Evolutionary conservation across 495 filamentous ascomycete genomes (phyloP), one percentile per base, ranked within the genome.

Genomic region (Tuber aestivum): DNA sequence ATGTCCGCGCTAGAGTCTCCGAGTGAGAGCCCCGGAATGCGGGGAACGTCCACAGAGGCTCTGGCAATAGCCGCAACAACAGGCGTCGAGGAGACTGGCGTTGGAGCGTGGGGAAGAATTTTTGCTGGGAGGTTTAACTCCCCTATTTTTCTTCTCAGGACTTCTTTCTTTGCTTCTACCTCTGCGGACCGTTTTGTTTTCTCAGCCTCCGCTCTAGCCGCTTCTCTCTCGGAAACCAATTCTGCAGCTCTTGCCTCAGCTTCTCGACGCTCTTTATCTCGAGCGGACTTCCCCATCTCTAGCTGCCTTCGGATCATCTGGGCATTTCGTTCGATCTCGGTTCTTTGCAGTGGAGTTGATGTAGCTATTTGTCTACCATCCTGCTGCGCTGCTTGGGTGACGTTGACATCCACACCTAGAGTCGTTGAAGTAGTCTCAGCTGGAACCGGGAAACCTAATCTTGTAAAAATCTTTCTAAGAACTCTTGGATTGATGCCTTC

Each of bases 401-500:
- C 72, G 65, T 78, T 69, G 77, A 77, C 65, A 81, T 81, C 71
- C 38, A 71, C 78, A 72, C 72, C 71, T 56, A 79, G 78, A 37
- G 75, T 72, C 32, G 75, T 74, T 21, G 79, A 81, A 35, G 74
- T 37, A n/a, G 74, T 77, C 70, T 77, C 75, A 37, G 70, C 74
- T 75, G 76, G 78, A 71, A 87, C 74, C 75, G 88, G 85, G 2
- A 93, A 86, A 21, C 89, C 89, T 20, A 93, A 85, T 35, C 91
- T 89, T 72, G 86, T 85, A 82, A 92, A 95, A 18, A 96, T 85
- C 56, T 85, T 83, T 73, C 85, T 86, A 45, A 97, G 84, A 50
- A 93, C 76, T 27, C 83, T 82, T 65, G 89, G 86, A 77, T 93
- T 86, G 70, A 94, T 86, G 7, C 92, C 92, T 83, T 94, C 92